phyloP scores from a whole-genome alignment of 2,329 filamentous ascomycete genomes.

The Oidium heveae region DNA sequence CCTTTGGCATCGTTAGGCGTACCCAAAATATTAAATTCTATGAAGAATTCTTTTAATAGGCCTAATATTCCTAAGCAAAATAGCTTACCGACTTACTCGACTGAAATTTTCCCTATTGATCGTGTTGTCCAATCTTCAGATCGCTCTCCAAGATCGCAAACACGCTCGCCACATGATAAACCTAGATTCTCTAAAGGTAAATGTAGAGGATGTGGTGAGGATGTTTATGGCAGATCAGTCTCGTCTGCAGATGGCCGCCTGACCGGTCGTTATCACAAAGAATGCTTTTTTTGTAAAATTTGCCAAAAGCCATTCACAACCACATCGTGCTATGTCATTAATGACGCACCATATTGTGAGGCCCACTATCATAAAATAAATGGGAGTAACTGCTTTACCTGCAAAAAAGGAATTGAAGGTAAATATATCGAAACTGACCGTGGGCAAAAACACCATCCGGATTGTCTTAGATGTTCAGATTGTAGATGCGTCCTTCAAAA shows the following conservation, averaged over 20 bases:
- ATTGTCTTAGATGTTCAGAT: constrained; percentile 64
- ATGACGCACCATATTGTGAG: constrained; percentile 73
- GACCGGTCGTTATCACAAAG: constrained; percentile 82
- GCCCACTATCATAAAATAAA: constrained; percentile 85
- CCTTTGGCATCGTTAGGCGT: too few species aligned
- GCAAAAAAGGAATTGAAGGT: constrained; percentile 71
- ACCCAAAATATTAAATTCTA: too few species aligned
- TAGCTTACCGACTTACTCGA: too few species aligned
- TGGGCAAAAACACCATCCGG: constrained; percentile 58
- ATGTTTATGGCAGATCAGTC: constrained; percentile 74
- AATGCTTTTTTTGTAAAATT: constrained; percentile 76
- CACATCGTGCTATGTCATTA: constrained; percentile 73
- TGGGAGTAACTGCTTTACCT: constrained; percentile 58
- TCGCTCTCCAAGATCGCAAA: neutral
- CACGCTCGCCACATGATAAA: too few species aligned
- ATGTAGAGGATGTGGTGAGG: constrained; percentile 58
- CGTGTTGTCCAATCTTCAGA: too few species aligned
- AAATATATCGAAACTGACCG: constrained; percentile 70
- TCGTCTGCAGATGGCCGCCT: constrained; percentile 81
- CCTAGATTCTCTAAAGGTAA: constrained; percentile 22
- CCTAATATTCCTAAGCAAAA: too few species aligned
- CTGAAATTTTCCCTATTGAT: too few species aligned
- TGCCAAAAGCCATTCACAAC: constrained; percentile 64
- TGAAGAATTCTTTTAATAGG: too few species aligned
- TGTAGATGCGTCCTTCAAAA: constrained; percentile 51